Percentiles rank a stretch among this genome's conserved stretches.
Conservation (phyloP, 768 basidiomycete genomes). For the Termitomyces bulborhizus region DNA sequence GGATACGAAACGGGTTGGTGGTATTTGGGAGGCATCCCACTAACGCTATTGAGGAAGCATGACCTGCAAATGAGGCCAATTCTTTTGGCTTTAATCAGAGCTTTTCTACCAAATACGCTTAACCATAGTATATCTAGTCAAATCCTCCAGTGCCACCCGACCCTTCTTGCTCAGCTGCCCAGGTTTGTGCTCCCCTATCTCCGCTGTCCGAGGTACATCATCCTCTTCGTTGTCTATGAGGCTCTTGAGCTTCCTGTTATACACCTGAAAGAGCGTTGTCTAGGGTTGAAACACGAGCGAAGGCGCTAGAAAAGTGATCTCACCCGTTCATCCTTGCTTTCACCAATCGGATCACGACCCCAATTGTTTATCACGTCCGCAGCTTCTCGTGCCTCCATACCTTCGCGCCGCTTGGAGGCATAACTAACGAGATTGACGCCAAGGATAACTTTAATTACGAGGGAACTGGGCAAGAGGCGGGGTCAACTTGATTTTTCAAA, state of each 20-base stretch:
- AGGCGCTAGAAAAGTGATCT: constrained; percentile 15
- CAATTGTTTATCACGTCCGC: constrained; percentile 82
- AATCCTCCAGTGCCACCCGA: constrained; percentile 74
- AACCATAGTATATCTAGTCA: constrained; percentile 94
- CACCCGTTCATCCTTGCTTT: constrained; percentile 81
- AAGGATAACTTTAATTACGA: constrained; percentile 88
- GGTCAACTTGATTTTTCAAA: background rate
- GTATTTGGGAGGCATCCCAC: constrained; percentile 36
- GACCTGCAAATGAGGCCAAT: constrained; percentile 54
- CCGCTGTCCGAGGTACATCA: constrained; percentile 58
- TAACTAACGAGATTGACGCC: constrained; percentile 85
- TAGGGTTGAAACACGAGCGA: background rate
- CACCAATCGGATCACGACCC: constrained; percentile 87
- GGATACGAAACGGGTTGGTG: no score
- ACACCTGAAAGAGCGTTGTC: constrained; percentile 39
- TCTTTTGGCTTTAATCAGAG: constrained; percentile 29
- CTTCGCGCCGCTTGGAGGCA: constrained; percentile 65
- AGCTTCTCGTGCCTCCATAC: constrained; percentile 70
- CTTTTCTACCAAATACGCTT: constrained; percentile 69
- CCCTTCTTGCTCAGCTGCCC: constrained; percentile 43
- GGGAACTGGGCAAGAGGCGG: constrained; percentile 40
- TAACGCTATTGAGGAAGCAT: constrained; percentile 52
- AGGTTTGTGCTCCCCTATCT: constrained; percentile 63
- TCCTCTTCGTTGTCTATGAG: constrained; percentile 66
- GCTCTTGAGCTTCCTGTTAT: constrained; percentile 75